These are phyloP conservation scores for Lachancea mirantina DNA, from an alignment of 805 yeast species.

Conservation along the genomic window DNA sequence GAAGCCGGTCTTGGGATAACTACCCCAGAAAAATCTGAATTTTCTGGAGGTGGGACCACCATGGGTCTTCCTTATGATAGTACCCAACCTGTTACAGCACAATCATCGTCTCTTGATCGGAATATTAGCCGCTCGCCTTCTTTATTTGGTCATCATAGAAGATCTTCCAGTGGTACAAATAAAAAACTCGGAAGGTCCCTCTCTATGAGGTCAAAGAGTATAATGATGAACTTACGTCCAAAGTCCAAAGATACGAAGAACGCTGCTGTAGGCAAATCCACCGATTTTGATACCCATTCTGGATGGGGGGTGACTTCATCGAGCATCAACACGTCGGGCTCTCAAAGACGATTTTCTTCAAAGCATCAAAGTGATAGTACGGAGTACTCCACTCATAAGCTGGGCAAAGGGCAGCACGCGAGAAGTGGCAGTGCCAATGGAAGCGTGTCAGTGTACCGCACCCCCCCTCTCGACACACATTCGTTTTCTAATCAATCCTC, in stretches of 20 bases:
- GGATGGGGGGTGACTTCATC: conserved; percentile 31
- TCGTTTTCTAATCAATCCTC: conserved; percentile 2
- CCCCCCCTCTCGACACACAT: conserved; percentile 18
- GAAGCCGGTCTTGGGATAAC: conserved; percentile 8
- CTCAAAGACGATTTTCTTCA: conserved; percentile 5
- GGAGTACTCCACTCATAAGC: conserved; percentile 9
- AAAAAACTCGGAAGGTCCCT: conserved; percentile 28
- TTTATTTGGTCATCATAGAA: conserved; percentile 8
- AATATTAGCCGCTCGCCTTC: conserved; percentile 5
- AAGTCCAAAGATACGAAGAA: conserved; percentile 10
- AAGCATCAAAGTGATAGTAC: conserved; percentile 29
- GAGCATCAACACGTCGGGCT: conserved; percentile 7
- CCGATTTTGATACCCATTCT: conserved; percentile 25
- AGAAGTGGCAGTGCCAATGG: conserved; percentile 14
- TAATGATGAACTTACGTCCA: conserved; percentile 21
- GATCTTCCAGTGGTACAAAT: conserved; percentile 11
- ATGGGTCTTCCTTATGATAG: conserved; percentile 2
- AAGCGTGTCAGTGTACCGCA: conserved; percentile 21
- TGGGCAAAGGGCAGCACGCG: conserved; percentile 6
- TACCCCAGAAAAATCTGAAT: neutral
- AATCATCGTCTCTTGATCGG: neutral
- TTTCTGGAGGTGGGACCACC: conserved; percentile 1
- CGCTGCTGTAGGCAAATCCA: conserved; percentile 4
- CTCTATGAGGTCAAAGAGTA: conserved; percentile 28
- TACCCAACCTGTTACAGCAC: neutral